These are phyloP conservation scores for Pseudozyma sp. DNA, from an alignment of 1,284 basidiomycete species.

Conservation along the genomic window DNA sequence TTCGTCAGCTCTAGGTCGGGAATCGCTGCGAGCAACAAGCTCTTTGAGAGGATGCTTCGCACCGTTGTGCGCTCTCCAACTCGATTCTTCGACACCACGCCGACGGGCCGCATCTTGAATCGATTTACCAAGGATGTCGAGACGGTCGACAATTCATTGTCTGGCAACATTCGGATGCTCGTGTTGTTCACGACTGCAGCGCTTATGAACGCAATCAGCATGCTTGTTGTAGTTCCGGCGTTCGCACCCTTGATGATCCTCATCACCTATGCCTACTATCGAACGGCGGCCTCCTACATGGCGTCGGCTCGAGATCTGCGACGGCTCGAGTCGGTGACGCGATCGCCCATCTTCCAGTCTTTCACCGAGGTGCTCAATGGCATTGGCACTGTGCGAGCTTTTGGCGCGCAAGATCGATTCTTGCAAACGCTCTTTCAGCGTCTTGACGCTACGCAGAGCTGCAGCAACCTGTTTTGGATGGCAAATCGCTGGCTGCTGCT, in stretches of 20 bases:
- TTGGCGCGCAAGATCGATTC: slow-evolving; percentile 72
- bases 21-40: slow-evolving; percentile 38
- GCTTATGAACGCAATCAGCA: slow-evolving; percentile 64
- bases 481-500: slow-evolving; percentile 55
- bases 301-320: slow-evolving; percentile 71
- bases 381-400: slow-evolving; percentile 72
- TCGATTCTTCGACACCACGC: slow-evolving; percentile 58
- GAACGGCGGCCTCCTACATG: slow-evolving; percentile 71
- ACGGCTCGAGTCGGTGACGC: slow-evolving; percentile 63
- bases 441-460: slow-evolving; percentile 71
- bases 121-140: slow-evolving; percentile 71
- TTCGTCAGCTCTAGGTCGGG: slow-evolving; percentile 6
- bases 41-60: slow-evolving; percentile 55
- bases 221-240: slow-evolving; percentile 58
- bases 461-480: slow-evolving; percentile 60
- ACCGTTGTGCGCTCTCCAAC: slow-evolving; percentile 55
- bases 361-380: slow-evolving; percentile 70
- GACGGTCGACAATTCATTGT: slow-evolving; percentile 71
- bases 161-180: slow-evolving; percentile 25
- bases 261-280: slow-evolving; percentile 70
- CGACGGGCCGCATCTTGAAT: slow-evolving; percentile 72
- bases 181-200: slow-evolving; percentile 60
- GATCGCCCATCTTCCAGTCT: slow-evolving; percentile 68
- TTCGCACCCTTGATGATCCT: slow-evolving; percentile 70
- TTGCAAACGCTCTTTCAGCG: slow-evolving; percentile 70